Conservation (phyloP, 1,284 basidiomycete species). For the Leccinum fuscescens region DNA sequence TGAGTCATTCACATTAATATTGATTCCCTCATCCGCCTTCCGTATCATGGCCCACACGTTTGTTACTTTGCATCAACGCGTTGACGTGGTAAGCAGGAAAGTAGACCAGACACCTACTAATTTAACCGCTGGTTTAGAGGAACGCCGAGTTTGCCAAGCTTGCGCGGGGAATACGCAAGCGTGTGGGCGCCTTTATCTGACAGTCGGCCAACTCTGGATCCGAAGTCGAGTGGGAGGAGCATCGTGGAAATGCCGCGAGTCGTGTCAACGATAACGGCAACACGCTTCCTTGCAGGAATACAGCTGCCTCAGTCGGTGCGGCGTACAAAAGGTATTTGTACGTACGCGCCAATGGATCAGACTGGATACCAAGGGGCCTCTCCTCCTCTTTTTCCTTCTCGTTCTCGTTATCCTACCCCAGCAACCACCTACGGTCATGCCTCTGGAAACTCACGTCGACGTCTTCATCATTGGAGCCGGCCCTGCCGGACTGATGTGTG, state of each 20-base stretch:
- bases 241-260: background rate
- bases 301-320: background rate
- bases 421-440: background rate
- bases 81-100: background rate
- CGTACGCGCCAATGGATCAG: background rate
- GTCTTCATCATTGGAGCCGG: slow-evolving; percentile 16
- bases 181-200: background rate
- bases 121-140: background rate
- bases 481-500: background rate
- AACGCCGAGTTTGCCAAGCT: background rate
- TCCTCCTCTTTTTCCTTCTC: background rate
- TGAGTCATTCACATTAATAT: background rate
- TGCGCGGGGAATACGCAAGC: background rate
- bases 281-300: background rate
- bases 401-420: background rate
- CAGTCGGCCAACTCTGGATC: background rate
- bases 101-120: background rate
- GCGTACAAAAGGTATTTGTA: background rate
- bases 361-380: background rate
- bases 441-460: slow-evolving; percentile 42
- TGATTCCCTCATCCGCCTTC: background rate
- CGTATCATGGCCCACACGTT: background rate
- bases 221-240: background rate
- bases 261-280: background rate
- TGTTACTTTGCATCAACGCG: background rate